These are phyloP conservation scores for Leishmania lainsoni DNA, from an alignment of 208 protist genomes.

Conservation along the genomic window DNA sequence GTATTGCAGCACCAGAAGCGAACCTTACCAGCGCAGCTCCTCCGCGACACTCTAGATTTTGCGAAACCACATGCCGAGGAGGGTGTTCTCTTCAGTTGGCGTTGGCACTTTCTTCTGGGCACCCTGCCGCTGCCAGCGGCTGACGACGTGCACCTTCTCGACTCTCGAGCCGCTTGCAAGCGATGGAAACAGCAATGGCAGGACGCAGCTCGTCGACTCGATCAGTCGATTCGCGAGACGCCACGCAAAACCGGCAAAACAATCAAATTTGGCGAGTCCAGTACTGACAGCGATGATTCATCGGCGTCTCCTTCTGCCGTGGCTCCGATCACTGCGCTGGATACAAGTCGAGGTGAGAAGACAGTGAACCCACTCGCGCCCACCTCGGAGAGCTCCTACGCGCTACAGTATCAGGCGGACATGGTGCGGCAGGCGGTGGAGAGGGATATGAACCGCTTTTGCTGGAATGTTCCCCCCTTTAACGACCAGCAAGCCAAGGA, in stretches of 20 bases:
- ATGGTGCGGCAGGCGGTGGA: conserved; percentile 38
- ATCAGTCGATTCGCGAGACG: conserved; percentile 10
- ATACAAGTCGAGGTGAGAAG: neutral
- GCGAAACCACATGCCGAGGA: conserved; percentile 2
- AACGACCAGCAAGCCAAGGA: conserved; percentile 31
- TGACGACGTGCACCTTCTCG: conserved; percentile 1
- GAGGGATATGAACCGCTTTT: conserved; percentile 74
- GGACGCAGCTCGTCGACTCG: conserved; percentile 22
- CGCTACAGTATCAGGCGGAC: conserved; percentile 53
- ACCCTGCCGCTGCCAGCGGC: conserved; percentile 30
- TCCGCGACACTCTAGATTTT: conserved; percentile 44
- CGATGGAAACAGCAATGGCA: conserved; percentile 19
- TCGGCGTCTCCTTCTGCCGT: neutral
- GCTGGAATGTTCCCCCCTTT: conserved; percentile 67
- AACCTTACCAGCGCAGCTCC: conserved; percentile 21
- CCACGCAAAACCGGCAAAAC: conserved; percentile 12
- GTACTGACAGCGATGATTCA: conserved; percentile 26
- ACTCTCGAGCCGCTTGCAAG: conserved; percentile 4
- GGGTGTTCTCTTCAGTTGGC: conserved; percentile 36
- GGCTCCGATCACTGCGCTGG: neutral
- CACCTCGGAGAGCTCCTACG: conserved; percentile 55
- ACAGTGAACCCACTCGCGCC: conserved; percentile 69
- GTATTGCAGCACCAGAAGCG: conserved; percentile 4
- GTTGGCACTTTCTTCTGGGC: conserved; percentile 54
- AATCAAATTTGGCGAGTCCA: conserved; percentile 36